Conservation (phyloP, 352 stramenopile genomes). For the Phytophthora sp. region DNA sequence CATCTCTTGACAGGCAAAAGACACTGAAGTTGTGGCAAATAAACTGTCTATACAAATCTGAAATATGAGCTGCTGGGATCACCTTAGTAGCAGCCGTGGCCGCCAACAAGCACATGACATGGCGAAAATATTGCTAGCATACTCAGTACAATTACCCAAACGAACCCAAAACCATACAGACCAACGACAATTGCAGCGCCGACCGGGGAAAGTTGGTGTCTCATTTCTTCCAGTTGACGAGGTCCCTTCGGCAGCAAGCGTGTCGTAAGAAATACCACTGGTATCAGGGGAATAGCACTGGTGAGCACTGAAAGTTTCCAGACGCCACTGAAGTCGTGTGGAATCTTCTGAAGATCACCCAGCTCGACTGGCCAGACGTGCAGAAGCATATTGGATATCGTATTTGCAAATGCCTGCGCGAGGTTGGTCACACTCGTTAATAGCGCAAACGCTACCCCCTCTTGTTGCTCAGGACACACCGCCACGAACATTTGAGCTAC, state of each 20-base stretch:
- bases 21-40: too few relatives aligned
- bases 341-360: constrained; percentile 47
- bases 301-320: constrained; percentile 85
- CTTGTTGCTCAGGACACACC: constrained; percentile 75
- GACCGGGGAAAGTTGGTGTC: constrained; percentile 47
- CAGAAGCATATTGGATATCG: constrained; percentile 81
- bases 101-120: constrained; percentile 70
- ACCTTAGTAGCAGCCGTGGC: constrained; percentile 64
- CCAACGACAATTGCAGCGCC: constrained; percentile 39
- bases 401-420: constrained; percentile 68
- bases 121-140: constrained; percentile 68
- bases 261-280: constrained; percentile 56
- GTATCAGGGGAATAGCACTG: constrained; percentile 48
- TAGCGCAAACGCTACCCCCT: constrained; percentile 78
- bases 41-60: too few relatives aligned
- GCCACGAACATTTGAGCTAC: constrained; percentile 79
- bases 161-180: constrained; percentile 63
- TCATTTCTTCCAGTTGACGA: constrained; percentile 57
- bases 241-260: constrained; percentile 59
- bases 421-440: constrained; percentile 83
- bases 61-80: too few relatives aligned
- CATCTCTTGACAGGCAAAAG: too few relatives aligned
- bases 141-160: constrained; percentile 71
- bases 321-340: constrained; percentile 61
- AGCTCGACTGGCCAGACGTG: constrained; percentile 77